Evolutionary conservation across 495 filamentous ascomycete species (phyloP), one percentile per base, ranked within the genome.

Genomic region (Penicillium steckii): DNA sequence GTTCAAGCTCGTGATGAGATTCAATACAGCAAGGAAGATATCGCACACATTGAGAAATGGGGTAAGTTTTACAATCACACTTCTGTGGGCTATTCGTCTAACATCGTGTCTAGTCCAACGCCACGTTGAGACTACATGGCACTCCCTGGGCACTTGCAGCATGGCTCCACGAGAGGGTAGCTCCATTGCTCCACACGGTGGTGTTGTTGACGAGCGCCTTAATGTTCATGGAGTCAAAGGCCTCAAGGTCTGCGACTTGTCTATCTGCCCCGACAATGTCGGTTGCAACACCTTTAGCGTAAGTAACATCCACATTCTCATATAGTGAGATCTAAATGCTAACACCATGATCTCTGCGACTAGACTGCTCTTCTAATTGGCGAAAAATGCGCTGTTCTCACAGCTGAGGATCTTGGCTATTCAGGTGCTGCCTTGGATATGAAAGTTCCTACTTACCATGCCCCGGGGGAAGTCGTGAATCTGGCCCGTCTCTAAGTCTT

Each of bases 161-260:
- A 94, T 94, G 88, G 87, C 87, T 0, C 89, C 89, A 17, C 79
- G 75, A 42, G 82, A 90, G 42, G 88, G 88, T 42, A 92, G 88
- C 73, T 84, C 80, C 53, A 88, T 91, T 55, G 87, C 89, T 59
- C 87, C 87, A 60, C 85, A 90, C 59, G 68, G 65, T 23, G 88
- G 88, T 33, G 89, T 92, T 3, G 67, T 94, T 3, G 88, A 94
- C 62, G 86, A 88, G 58, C 81, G 87, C 25, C 76, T 92, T 46
- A 92, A 90, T 56, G 88, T 92, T 33, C 83, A 91, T 60, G 89
- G 88, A 47, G 86, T 90, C 25, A 80, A 89, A 71, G 84, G 85
- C 13, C 81, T 94, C 43, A 92, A 92, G 76, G 86, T 90, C 35
- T 87, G 87, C 12, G 89, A 92, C 69, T 72, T 92, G 44, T 85